phyloP scores from a whole-genome alignment of 106 monocot genomes.

The Acanthochlamys bracteata region DNA sequence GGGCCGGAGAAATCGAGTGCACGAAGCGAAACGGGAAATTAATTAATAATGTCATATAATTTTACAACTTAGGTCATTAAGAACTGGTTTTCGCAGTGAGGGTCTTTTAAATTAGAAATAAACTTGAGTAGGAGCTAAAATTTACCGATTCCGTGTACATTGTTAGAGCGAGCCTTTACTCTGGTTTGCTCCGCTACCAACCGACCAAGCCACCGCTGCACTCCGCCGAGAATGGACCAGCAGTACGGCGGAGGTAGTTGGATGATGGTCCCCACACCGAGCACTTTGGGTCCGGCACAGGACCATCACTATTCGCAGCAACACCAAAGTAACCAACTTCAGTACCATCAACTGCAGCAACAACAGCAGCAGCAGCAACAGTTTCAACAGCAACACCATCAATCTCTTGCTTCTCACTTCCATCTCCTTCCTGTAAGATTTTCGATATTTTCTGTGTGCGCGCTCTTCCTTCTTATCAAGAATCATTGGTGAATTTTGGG shows the following conservation, averaged over 20 bases:
- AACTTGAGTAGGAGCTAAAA: too few relatives aligned
- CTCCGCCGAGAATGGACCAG: constrained; percentile 23
- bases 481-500: background rate
- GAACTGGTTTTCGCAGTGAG: too few relatives aligned
- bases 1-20: too few relatives aligned
- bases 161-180: too few relatives aligned
- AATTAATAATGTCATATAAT: too few relatives aligned
- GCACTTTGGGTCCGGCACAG: constrained; percentile 1
- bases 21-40: too few relatives aligned
- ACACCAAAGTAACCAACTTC: background rate
- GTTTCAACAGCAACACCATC: constrained; percentile 38
- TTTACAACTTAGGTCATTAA: too few relatives aligned
- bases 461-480: background rate
- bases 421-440: constrained; percentile 35
- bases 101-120: too few relatives aligned
- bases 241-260: constrained; percentile 34
- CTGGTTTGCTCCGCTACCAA: too few relatives aligned
- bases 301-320: constrained; percentile 10
- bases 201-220: background rate
- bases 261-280: constrained; percentile 50
- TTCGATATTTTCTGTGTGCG: background rate
- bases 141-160: too few relatives aligned
- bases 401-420: constrained; percentile 43
- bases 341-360: constrained; percentile 7
- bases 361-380: constrained; percentile 11